Base-by-base conservation (phyloP, 2,329 filamentous ascomycete species). In the Zymoseptoria crescenta region DNA sequence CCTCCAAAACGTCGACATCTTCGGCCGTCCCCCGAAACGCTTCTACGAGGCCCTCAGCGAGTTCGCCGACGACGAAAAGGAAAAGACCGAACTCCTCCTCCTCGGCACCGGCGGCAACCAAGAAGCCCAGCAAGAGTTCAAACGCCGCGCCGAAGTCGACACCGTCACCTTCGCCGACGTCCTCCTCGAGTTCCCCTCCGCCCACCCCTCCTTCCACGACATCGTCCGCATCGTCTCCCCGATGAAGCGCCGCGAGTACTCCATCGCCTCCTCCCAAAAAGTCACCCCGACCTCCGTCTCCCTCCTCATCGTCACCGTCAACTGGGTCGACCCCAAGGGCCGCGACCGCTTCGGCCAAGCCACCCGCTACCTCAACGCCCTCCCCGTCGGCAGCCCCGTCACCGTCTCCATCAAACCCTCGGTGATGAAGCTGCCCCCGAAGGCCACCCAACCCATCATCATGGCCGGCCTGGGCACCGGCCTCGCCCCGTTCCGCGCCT, bases 401-500 rank as follows among this genome's bases (percentile, higher is more conserved):
- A 96, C 92, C 2, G 94, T 91, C 59, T 96, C 89, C 35, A 91
- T 99, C 74, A 99, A 99, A 80, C 91, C 94, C 0, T 96, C 91
- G 24, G 94, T 97, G 66, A 99, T 99, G 94, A 99, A 97, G 79
- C 83, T 99, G n/a, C 94, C 94, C 4, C 77, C 83, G 62, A 87
- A 86, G 73, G 87, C 92, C 67, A 94, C 90, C 45, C 90, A 93
- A 53, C 94, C 94, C 49, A 86, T 99, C 72, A 96, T 99, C 81
- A 96, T 99, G 93, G 94, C 94, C 8, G 94, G 94, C 74, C 87
- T 97, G n/a, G 94, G 94, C 64, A 99, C 94, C 0, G 94, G 94
- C 72, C 87, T 99, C 21, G 94, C 94, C 1, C 94, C 94, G n/a
- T 99, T 99, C 90, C 91, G 94, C 65, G 94, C 94, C 61, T 99